phyloP scores from a whole-genome alignment of 1,139 yeast species.

The Yamadazyma mexicana region DNA sequence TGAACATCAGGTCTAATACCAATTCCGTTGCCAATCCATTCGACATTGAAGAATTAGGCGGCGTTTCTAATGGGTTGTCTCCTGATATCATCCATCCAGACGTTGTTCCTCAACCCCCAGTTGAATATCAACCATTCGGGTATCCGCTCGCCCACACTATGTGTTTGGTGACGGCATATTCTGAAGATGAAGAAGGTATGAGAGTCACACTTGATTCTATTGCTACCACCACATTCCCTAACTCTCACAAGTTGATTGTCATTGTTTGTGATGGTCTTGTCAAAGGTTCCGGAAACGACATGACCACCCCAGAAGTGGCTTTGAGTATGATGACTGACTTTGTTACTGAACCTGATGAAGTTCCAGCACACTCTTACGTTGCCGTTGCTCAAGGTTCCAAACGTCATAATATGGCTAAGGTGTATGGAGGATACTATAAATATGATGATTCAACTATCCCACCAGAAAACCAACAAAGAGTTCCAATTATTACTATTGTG shows the following conservation, averaged over 20 bases:
- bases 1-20: slow-evolving; percentile 28
- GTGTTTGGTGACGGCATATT: slow-evolving; percentile 87
- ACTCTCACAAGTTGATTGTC: slow-evolving; percentile 83
- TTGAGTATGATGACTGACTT: slow-evolving; percentile 88
- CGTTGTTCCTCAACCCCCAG: slow-evolving; percentile 84
- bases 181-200: slow-evolving; percentile 85
- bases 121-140: slow-evolving; percentile 82
- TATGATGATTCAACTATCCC: slow-evolving; percentile 76
- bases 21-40: slow-evolving; percentile 39
- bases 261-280: slow-evolving; percentile 92
- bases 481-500: slow-evolving; percentile 79
- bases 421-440: slow-evolving; percentile 85
- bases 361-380: slow-evolving; percentile 79
- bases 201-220: slow-evolving; percentile 88
- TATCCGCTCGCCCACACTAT: slow-evolving; percentile 86
- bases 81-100: slow-evolving; percentile 73
- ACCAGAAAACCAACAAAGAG: slow-evolving; percentile 80
- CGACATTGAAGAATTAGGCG: slow-evolving; percentile 37
- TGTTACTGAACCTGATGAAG: slow-evolving; percentile 68
- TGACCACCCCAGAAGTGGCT: slow-evolving; percentile 85
- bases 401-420: slow-evolving; percentile 97
- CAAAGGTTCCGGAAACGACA: slow-evolving; percentile 89
- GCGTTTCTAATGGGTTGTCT: slow-evolving; percentile 51
- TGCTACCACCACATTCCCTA: slow-evolving; percentile 91
- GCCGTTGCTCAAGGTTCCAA: slow-evolving; percentile 92